Conservation (phyloP, 192 early-diverging fungal genomes). For the Coemansia sp. region DNA sequence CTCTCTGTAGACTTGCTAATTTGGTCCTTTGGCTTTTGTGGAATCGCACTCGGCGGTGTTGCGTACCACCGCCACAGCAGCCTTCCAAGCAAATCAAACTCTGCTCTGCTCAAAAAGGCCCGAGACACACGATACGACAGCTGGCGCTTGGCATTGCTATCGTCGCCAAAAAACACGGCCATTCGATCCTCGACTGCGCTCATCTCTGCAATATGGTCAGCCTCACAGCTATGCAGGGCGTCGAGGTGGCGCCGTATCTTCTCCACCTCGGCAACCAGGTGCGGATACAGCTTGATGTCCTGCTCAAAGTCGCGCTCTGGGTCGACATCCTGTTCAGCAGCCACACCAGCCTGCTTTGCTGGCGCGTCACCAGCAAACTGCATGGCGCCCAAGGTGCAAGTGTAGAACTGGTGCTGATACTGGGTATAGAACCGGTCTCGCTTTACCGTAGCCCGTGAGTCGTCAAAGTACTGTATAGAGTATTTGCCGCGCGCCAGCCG, state of each 20-base stretch:
- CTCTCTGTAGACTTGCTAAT: background rate
- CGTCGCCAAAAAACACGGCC: slow-evolving; percentile 30
- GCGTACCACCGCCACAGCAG: slow-evolving; percentile 37
- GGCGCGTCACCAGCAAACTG: slow-evolving; percentile 41
- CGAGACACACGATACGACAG: slow-evolving; percentile 22
- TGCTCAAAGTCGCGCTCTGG: slow-evolving; percentile 31
- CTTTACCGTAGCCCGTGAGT: slow-evolving; percentile 4
- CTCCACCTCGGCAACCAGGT: slow-evolving; percentile 20
- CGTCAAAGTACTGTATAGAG: slow-evolving; percentile 41
- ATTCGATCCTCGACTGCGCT: slow-evolving; percentile 25
- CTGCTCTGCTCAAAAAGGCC: slow-evolving; percentile 36
- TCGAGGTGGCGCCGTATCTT: slow-evolving; percentile 20
- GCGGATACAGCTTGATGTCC: slow-evolving; percentile 10
- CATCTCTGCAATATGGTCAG: slow-evolving; percentile 11
- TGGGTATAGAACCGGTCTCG: slow-evolving; percentile 31
- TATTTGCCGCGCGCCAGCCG: slow-evolving; percentile 16
- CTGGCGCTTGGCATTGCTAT: slow-evolving; percentile 12
- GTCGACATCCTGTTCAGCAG: background rate
- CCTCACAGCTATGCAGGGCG: slow-evolving; percentile 27
- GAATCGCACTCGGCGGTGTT: slow-evolving; percentile 19
- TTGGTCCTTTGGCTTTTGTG: background rate
- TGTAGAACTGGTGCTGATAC: slow-evolving; percentile 40
- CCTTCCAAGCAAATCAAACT: slow-evolving; percentile 49
- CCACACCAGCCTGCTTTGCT: background rate
- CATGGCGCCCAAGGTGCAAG: slow-evolving; percentile 33